Evolutionary conservation across 108 stramenopile genomes (phyloP), one percentile per base, ranked within the genome.

Genomic region (Cylindrotheca closterium): DNA sequence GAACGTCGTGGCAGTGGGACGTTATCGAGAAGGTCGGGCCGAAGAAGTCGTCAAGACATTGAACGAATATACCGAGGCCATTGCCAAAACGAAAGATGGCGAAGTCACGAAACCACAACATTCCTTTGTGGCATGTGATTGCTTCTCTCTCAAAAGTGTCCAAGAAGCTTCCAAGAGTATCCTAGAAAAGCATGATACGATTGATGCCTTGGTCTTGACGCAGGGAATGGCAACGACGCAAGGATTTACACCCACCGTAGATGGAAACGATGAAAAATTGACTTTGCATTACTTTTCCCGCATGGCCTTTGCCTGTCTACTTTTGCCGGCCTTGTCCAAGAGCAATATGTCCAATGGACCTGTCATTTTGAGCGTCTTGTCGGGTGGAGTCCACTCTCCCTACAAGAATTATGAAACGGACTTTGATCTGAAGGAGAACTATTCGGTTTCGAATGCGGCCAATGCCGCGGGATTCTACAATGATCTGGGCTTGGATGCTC

Each of bases 171-270:
- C 78, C 17, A n/a, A 61, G 33, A 65, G 47, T 4, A 72, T 82
- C 51, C 29, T 42, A 4, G 56, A 30, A 17, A 62, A 65, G 42
- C 23, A 66, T 27, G 58, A 58, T 17, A 15, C 10, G 7, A 68
- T 81, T 30, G 83, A 77, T 71, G 74, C 73, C n/a, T 48, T 87
- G 24, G 70, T 87, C 1, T 75, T 83, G 78, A 79, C 85, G 1
- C 85, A 87, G 71, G 85, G 85, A 2, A 87, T 87, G 81, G 85
- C 82, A 23, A 82, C 85, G 0, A 62, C 62, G 17, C 80, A 83
- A 47, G 63, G 62, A 24, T 76, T 58, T 70, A 86, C 81, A 10
- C 77, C 77, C 0, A 87, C 85, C 22, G 26, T 19, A 8, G 82
- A 87, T 34, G 85, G 82, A 18, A 75, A 77, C 7, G 85, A 87